Evolutionary conservation across 2,329 filamentous ascomycete genomes (phyloP).

Genomic region (Diaporthe ampelina): DNA sequence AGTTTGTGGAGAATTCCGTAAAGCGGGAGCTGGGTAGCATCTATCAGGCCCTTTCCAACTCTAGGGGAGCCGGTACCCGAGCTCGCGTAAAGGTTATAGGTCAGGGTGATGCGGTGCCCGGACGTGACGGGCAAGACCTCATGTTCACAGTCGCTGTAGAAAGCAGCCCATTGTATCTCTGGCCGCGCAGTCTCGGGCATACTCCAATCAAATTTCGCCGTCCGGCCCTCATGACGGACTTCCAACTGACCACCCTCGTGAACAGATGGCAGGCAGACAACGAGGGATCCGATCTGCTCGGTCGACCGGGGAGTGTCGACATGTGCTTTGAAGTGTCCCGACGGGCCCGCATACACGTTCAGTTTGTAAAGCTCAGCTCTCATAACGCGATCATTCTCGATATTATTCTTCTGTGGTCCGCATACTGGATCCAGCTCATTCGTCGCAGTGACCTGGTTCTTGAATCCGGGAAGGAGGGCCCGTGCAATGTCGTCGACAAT

Average conservation of each 20-base stretch:
- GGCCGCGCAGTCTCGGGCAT: neutral
- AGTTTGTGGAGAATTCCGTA: neutral
- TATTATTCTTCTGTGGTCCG: slow-evolving; percentile 33
- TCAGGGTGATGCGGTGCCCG: slow-evolving; percentile 70
- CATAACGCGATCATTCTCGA: slow-evolving; percentile 53
- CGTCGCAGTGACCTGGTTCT: neutral
- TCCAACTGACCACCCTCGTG: neutral
- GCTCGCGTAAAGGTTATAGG: slow-evolving; percentile 62
- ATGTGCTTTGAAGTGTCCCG: neutral
- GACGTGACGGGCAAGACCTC: slow-evolving; percentile 63
- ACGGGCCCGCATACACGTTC: slow-evolving; percentile 56
- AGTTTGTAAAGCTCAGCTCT: slow-evolving; percentile 70
- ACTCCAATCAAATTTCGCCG: neutral
- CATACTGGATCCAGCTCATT: too few relatives aligned
- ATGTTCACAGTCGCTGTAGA: slow-evolving; percentile 61
- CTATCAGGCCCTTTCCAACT: rapidly evolving
- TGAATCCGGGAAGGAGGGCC: slow-evolving; percentile 54
- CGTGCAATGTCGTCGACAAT: slow-evolving; percentile 65
- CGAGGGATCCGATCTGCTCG: neutral
- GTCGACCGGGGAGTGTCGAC: slow-evolving; percentile 41
- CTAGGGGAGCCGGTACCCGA: rapidly evolving
- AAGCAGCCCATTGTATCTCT: neutral
- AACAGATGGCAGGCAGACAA: neutral
- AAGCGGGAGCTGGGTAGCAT: neutral
- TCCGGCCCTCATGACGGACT: neutral